These are phyloP conservation scores for Paulownia fortunei DNA, from an alignment of 257 asterid species.

Conservation along the genomic window DNA sequence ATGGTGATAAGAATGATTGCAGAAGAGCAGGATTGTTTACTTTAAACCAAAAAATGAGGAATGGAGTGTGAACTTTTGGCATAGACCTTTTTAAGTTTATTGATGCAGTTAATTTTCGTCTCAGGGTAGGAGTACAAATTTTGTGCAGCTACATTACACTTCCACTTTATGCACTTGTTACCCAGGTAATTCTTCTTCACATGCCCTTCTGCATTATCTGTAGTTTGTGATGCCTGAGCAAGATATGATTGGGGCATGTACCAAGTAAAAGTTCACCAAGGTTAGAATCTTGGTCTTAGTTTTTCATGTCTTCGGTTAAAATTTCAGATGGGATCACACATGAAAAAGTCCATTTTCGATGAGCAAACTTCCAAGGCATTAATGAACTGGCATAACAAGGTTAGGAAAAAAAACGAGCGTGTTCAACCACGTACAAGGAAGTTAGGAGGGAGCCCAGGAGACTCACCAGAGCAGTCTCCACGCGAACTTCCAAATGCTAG, in stretches of 20 bases:
- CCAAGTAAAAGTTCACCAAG: not conserved
- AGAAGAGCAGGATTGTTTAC: too few species aligned
- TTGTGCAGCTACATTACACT: conserved; percentile 94
- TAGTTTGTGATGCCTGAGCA: too few species aligned
- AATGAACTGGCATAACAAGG: conserved; percentile 81
- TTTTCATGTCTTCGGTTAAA: not conserved
- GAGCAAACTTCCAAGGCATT: conserved; percentile 93
- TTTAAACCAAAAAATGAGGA: too few species aligned
- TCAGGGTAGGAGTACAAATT: conserved; percentile 78
- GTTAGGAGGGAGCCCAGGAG: conserved; percentile 57
- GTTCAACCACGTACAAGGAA: conserved; percentile 34
- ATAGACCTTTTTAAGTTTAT: not conserved
- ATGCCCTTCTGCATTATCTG: not conserved
- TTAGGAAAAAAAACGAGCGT: conserved; percentile 50
- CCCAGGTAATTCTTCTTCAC: conserved; percentile 65
- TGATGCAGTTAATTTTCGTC: not conserved
- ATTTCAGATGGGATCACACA: conserved; percentile 88
- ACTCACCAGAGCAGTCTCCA: conserved; percentile 40
- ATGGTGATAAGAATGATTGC: too few species aligned
- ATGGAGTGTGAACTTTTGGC: too few species aligned
- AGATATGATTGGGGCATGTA: too few species aligned
- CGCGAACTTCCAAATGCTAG: not conserved
- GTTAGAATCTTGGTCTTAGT: not conserved
- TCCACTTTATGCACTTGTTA: conserved; percentile 92
- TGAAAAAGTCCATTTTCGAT: conserved; percentile 87